phyloP scores from a whole-genome alignment of 768 basidiomycete species.

The Boletus subparvulus region DNA sequence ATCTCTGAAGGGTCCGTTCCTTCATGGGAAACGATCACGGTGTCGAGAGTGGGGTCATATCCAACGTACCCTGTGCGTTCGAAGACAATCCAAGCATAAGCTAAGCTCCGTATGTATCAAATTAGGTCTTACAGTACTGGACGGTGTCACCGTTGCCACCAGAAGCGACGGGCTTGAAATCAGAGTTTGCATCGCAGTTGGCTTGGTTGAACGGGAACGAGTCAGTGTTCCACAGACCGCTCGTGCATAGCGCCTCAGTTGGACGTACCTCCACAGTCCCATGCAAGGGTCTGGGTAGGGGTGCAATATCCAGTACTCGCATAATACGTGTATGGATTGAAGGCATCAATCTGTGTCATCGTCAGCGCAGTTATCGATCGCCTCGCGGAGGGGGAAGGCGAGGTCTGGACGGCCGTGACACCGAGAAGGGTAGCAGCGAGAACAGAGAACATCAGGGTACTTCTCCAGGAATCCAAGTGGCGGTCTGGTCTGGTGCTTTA shows the following conservation, averaged over 20 bases:
- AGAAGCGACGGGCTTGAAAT: slow-evolving; percentile 47
- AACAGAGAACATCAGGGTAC: slow-evolving; percentile 16
- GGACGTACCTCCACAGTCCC: slow-evolving; percentile 56
- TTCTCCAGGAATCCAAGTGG: not conserved
- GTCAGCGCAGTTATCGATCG: slow-evolving; percentile 42
- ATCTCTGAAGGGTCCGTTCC: slow-evolving; percentile 34
- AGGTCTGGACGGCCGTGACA: slow-evolving; percentile 11
- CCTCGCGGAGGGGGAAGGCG: slow-evolving; percentile 31
- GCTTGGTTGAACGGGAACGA: slow-evolving; percentile 23
- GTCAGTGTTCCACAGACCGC: not conserved
- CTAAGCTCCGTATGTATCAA: not conserved
- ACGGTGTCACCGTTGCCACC: slow-evolving; percentile 44
- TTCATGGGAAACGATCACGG: slow-evolving; percentile 40
- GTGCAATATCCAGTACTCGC: slow-evolving; percentile 53
- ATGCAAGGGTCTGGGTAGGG: slow-evolving; percentile 41
- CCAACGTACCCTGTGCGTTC: slow-evolving; percentile 49
- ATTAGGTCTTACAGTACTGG: slow-evolving; percentile 41
- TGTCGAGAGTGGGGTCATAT: slow-evolving; percentile 40
- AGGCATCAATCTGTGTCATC: slow-evolving; percentile 41
- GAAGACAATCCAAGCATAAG: not conserved
- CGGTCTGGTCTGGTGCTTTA: not conserved
- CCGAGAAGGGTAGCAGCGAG: slow-evolving; percentile 17
- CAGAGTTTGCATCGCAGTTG: slow-evolving; percentile 47
- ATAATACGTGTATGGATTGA: slow-evolving; percentile 49
- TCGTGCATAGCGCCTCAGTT: not conserved